Base-by-base conservation (phyloP, 805 yeast genomes). In the Yarrowia bubula region DNA sequence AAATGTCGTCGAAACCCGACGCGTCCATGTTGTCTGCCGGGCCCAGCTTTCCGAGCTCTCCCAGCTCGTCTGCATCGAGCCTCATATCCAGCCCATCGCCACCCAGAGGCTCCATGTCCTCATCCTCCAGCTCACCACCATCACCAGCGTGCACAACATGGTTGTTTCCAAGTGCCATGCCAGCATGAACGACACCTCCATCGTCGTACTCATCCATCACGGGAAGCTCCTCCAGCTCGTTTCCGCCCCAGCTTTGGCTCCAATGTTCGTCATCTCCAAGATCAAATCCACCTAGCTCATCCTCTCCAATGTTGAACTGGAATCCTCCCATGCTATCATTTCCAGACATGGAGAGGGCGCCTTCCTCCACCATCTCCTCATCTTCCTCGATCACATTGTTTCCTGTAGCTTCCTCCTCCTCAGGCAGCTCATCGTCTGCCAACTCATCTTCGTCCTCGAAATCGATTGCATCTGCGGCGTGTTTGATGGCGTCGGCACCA, bases 361-460 rank as follows among this genome's bases (percentile, higher is more conserved):
- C 61, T 1, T 53, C 61, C n/a, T 53, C 61, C 38, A 53, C 15
- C 47, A 53, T 31, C 28, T 53, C 61, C 17, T 44, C 39, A 13
- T 64, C 37, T 57, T 72, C 48, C 53, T 66, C 43, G 22, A 32
- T 35, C 31, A 31, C 62, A 31, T 48, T 32, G 33, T 44, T 42
- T 33, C 51, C 50, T 2, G 51, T 39, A 1, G 64, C 41, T 17
- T n/a, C 67, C 18, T 72, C 77, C n/a, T 72, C 80, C 28, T 69
- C 74, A 6, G 62, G 68, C 31, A 76, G 80, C 65, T 90, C 96
- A 51, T 92, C 97, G 28, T 92, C 98, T 0, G 98, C 98, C 57
- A 92, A 78, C 75, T 92, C 98, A 69, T 92, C 98, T 71, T 90
- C 96, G 73, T 90, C 97, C 72, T 90, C 97, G 73, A 89, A 93